phyloP scores from a whole-genome alignment of 2,329 filamentous ascomycete species.

The Arthrobotrys musiformis region DNA sequence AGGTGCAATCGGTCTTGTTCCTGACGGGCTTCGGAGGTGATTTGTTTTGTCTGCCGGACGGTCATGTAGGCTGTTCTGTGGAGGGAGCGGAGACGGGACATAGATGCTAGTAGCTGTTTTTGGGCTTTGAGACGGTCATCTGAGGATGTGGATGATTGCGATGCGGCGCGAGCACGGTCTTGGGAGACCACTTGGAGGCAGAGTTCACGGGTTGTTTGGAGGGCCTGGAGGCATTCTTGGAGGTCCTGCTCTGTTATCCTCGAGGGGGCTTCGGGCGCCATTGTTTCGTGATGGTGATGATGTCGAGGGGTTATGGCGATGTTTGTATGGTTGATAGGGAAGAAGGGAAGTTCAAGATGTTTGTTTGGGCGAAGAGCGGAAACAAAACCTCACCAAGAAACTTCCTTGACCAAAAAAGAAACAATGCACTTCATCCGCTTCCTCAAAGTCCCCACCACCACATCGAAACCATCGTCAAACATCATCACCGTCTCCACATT shows the following conservation, averaged over 20 bases:
- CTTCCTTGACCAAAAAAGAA: not conserved
- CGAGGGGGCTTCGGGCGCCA: conserved; percentile 43
- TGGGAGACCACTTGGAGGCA: conserved; percentile 57
- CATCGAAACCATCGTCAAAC: conserved; percentile 61
- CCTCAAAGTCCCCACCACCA: conserved; percentile 70
- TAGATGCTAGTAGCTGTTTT: conserved; percentile 80
- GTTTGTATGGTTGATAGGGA: not conserved
- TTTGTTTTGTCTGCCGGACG: conserved; percentile 84
- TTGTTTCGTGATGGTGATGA: too few relatives aligned
- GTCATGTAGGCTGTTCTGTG: conserved; percentile 84
- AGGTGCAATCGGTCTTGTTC: conserved; percentile 92
- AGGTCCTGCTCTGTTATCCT: conserved; percentile 57
- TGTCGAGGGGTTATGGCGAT: not conserved
- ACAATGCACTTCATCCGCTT: conserved; percentile 77
- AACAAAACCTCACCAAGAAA: not conserved
- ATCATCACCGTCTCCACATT: conserved; percentile 65
- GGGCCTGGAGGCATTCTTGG: conserved; percentile 57
- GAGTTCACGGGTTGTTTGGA: conserved; percentile 57
- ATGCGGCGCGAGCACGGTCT: conserved; percentile 44
- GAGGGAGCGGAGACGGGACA: conserved; percentile 81
- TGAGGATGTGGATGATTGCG: conserved; percentile 63
- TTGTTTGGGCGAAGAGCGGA: not conserved
- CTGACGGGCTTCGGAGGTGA: conserved; percentile 85
- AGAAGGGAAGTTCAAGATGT: conserved; percentile 1
- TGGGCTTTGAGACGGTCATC: conserved; percentile 77